Conservation (phyloP, 768 basidiomycete species). For the Hypholoma sublateritium region DNA sequence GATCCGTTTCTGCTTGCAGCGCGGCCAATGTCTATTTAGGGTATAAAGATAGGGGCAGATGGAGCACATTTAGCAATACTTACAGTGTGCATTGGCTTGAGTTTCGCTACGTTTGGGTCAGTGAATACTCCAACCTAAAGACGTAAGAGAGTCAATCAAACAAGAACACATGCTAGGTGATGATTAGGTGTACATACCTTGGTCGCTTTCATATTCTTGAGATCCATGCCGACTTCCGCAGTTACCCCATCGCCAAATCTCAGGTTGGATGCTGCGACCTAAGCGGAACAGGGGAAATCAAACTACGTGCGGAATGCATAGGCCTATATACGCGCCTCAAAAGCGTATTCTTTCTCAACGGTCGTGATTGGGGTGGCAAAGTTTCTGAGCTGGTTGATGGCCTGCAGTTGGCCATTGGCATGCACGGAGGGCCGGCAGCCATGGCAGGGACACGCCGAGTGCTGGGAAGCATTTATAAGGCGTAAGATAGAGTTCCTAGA, state of each 20-base stretch:
- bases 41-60: background rate
- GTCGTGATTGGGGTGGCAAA: slow-evolving; percentile 76
- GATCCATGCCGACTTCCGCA: slow-evolving; percentile 88
- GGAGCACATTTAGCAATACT: slow-evolving; percentile 21
- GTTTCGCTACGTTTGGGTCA: slow-evolving; percentile 79
- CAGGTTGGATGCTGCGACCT: slow-evolving; percentile 87
- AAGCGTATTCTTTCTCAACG: slow-evolving; percentile 86
- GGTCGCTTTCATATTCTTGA: slow-evolving; percentile 89
- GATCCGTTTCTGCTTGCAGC: slow-evolving; percentile 72
- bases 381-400: slow-evolving; percentile 63
- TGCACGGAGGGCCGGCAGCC: slow-evolving; percentile 49
- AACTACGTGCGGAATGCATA: background rate
- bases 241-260: slow-evolving; percentile 92
- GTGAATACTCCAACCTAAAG: slow-evolving; percentile 92
- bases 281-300: background rate
- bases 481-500: slow-evolving; percentile 67
- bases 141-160: background rate
- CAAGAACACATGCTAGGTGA: too few relatives aligned
- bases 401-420: slow-evolving; percentile 42
- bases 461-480: slow-evolving; percentile 74
- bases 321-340: slow-evolving; percentile 55
- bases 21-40: slow-evolving; percentile 65
- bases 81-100: slow-evolving; percentile 82
- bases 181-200: slow-evolving; percentile 48
- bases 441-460: slow-evolving; percentile 80